Percentiles rank a stretch among this genome's conserved stretches.
Evolutionary conservation across 2,329 filamentous ascomycete genomes (phyloP).

Genomic region (Domatiomyces catenatus): DNA sequence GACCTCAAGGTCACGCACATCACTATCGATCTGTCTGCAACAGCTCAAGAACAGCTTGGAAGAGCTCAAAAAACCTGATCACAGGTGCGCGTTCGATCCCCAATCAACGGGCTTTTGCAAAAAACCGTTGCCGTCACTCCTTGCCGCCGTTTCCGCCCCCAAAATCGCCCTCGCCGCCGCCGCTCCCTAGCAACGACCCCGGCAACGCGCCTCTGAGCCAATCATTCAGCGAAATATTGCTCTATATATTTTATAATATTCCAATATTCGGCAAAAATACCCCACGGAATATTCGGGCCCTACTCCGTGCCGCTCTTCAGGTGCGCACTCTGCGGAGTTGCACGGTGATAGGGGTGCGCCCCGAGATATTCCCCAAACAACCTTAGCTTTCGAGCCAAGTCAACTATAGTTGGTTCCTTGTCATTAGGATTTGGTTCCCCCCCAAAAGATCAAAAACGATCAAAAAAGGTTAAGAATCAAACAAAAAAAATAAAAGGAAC

Average conservation of each 20-base stretch:
- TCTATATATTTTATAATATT: not conserved
- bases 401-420: not conserved
- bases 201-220: not conserved
- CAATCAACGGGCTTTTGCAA: not conserved
- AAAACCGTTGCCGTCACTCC: not conserved
- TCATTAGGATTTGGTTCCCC: not conserved
- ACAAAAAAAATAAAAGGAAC: not conserved
- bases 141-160: not conserved
- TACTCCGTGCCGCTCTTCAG: not conserved
- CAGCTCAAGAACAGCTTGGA: not conserved
- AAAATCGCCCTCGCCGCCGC: not conserved
- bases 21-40: not conserved
- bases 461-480: not conserved
- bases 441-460: not conserved
- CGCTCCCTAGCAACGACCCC: not conserved
- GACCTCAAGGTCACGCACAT: too few relatives aligned
- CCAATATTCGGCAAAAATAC: not conserved
- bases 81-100: not conserved
- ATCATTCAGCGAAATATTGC: not conserved
- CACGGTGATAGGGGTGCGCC: not conserved
- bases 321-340: not conserved
- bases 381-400: not conserved
- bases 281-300: not conserved
- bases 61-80: not conserved
- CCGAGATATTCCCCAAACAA: not conserved